phyloP scores from a whole-genome alignment of 1,139 yeast species.

The Scheffersomyces segobiensis region DNA sequence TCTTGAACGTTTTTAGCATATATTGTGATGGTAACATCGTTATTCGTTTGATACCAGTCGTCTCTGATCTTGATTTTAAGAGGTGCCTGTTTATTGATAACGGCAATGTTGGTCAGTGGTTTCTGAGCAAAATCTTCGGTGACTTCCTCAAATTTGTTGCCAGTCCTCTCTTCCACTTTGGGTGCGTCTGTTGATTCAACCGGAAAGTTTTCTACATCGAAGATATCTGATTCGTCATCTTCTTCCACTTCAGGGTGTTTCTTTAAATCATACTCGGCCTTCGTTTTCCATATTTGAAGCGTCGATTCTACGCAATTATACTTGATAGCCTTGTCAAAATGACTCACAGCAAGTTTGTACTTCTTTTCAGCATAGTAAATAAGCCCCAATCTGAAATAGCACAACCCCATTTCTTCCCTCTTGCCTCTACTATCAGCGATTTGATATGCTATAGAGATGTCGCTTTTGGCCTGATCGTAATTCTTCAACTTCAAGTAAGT shows the following conservation, averaged over 20 bases:
- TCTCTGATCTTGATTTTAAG: constrained; percentile 51
- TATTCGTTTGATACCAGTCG: constrained; percentile 78
- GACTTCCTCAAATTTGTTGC: background rate
- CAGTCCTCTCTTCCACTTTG: constrained; percentile 1
- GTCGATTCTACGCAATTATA: constrained; percentile 50
- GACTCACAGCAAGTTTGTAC: constrained; percentile 46
- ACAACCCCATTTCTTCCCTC: constrained; percentile 53
- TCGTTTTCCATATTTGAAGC: constrained; percentile 51
- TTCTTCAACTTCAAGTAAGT: constrained; percentile 56
- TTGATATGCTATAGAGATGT: constrained; percentile 55
- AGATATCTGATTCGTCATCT: constrained; percentile 6
- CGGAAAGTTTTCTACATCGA: constrained; percentile 3
- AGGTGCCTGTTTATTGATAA: constrained; percentile 43
- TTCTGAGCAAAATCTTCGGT: constrained; percentile 1
- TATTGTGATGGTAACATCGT: constrained; percentile 62
- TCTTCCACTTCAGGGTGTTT: constrained; percentile 15
- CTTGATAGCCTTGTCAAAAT: constrained; percentile 50
- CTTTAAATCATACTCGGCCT: constrained; percentile 39
- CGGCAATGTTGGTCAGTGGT: constrained; percentile 31
- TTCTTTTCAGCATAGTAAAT: constrained; percentile 49
- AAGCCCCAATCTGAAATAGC: constrained; percentile 61
- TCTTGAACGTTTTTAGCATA: constrained; percentile 67
- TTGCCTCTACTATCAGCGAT: constrained; percentile 55
- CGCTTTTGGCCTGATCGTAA: constrained; percentile 50
- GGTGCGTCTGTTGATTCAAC: constrained; percentile 6